Base-by-base conservation (phyloP, 2,329 filamentous ascomycete species). In the Hypoxylon rubiginosum region DNA sequence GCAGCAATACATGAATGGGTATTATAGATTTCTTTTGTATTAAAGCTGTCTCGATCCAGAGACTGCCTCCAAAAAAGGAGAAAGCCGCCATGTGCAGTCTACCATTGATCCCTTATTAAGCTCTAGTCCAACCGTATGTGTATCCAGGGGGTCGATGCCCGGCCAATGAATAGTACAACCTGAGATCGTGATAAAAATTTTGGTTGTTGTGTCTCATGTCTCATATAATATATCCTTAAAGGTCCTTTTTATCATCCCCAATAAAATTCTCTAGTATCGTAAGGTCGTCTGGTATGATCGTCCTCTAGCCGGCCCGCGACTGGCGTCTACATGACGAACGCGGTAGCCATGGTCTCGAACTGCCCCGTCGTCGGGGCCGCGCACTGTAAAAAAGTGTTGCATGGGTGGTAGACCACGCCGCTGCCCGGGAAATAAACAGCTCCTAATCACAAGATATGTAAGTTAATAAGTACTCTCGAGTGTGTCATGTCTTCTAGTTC, bases 391-490 rank as follows among this genome's bases (percentile, higher is more conserved):
- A 69, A 63, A 19, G 55, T 51, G 21, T 62, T 63, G 45, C 64
- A 69, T 3, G 67, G 64, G 24, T 66, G 63, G 15, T 62, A 58
- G 17, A 62, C 32, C 13, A 55, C 15, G 41, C 64, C 61, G 46
- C 61, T 67, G 19, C 64, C 64, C 56, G 64, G 46, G 30, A 67
- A 67, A 62, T 69, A 69, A 63, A 69, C 52, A 52, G 67, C 54
- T 43, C 64, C 67, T 69, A 69, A 58, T 17, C 21, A 49, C 53
- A 61, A 51, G n/a, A 48, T 52, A 53, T 67, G 61, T 67, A 50
- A 69, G 67, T 63, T 46, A 69, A 65, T 52, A 43, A 17, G 62
- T 51, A 53, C 32, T 52, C 17, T 55, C 48, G 51, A 59, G 32
- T 36, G 3, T 24, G 36, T 58, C 11, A 45, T 15, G 32, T 57